Percentiles rank a stretch among this genome's conserved stretches.
Conservation (phyloP, 2,329 filamentous ascomycete species). For the Tolypocladium sp. region DNA sequence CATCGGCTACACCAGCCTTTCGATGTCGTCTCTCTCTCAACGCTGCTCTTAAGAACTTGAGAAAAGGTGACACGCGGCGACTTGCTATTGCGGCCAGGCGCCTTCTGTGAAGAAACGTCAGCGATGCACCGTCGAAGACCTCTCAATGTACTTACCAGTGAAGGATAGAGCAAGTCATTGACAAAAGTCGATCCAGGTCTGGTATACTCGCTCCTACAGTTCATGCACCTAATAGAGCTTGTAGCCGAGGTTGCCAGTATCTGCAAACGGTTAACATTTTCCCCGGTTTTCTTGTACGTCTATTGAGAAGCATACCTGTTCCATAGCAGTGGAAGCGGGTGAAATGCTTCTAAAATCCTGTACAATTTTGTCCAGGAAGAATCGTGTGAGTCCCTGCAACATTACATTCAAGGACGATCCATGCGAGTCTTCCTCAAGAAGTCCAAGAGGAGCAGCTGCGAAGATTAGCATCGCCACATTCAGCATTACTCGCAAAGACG, state of each 20-base stretch:
- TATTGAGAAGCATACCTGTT: slow-evolving; percentile 42
- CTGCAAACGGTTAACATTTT: slow-evolving; percentile 6
- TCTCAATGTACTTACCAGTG: slow-evolving; percentile 16
- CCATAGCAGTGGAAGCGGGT: slow-evolving; percentile 54
- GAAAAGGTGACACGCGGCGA: slow-evolving; percentile 63
- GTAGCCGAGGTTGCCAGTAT: slow-evolving; percentile 62
- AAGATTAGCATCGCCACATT: not conserved
- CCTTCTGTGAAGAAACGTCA: slow-evolving; percentile 27
- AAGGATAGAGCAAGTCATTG: slow-evolving; percentile 78
- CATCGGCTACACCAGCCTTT: slow-evolving; percentile 92
- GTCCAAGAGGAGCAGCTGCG: slow-evolving; percentile 59
- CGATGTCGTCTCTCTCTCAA: slow-evolving; percentile 81
- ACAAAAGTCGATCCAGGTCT: slow-evolving; percentile 71
- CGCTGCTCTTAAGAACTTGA: slow-evolving; percentile 82
- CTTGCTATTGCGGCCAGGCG: slow-evolving; percentile 37
- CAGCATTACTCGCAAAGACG: not conserved
- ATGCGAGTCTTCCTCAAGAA: slow-evolving; percentile 76
- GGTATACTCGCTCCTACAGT: slow-evolving; percentile 79
- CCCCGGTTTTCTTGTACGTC: slow-evolving; percentile 8
- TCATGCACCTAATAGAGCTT: slow-evolving; percentile 71
- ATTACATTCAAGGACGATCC: slow-evolving; percentile 68
- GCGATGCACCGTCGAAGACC: not conserved
- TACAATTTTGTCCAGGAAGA: slow-evolving; percentile 73
- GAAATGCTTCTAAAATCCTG: slow-evolving; percentile 65
- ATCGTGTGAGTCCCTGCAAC: slow-evolving; percentile 78